Evolutionary conservation across 768 basidiomycete genomes (phyloP), one percentile per base, ranked within the genome.

Genomic region (Phylloporus scabripes): DNA sequence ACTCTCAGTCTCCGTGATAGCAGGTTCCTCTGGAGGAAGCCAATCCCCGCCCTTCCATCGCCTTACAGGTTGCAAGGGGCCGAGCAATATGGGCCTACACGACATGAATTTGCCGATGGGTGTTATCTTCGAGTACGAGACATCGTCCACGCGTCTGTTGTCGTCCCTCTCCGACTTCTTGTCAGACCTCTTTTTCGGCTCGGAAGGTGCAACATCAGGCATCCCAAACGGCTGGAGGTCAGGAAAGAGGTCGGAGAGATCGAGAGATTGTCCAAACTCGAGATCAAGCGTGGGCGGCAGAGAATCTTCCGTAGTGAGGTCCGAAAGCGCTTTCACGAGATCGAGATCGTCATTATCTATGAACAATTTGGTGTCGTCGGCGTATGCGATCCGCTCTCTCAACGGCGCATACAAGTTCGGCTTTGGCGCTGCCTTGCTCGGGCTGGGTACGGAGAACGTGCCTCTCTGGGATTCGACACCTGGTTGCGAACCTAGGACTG

Each of bases 31-130:
- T 29, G 85, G 71, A 52, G 79, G 73, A 23, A 77, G 60, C 82
- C 85, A 89, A 34, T 70, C 70, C 1, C 78, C 85, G 41, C 80
- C 72, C 52, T 76, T 79, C 74, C 82, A 85, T 53, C 83, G 83
- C 60, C 77, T 83, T 5, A 87, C 79, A 6, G 95, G 96, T 54
- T 91, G 77, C 31, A 98, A 70, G 40, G 92, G 79, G 9, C 91
- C 84, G 29, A 97, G 73, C 23, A 99, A 76, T 2, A 92, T 85
- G 2, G 92, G 91, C 62, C 87, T 89, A 31, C 75, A 71, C 47
- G 81, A 74, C 85, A 96, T 89, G 63, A 95, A 85, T 49, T 78
- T 73, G 21, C 83, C 83, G 39, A 82, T 76, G 23, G 90, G 85
- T 21, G 81, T 80, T 23, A 97, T 70, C 54, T 86, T 90, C 26